Evolutionary conservation across 208 protist species (phyloP), one percentile per base, ranked within the genome.

Genomic region (Leishmania tropica): DNA sequence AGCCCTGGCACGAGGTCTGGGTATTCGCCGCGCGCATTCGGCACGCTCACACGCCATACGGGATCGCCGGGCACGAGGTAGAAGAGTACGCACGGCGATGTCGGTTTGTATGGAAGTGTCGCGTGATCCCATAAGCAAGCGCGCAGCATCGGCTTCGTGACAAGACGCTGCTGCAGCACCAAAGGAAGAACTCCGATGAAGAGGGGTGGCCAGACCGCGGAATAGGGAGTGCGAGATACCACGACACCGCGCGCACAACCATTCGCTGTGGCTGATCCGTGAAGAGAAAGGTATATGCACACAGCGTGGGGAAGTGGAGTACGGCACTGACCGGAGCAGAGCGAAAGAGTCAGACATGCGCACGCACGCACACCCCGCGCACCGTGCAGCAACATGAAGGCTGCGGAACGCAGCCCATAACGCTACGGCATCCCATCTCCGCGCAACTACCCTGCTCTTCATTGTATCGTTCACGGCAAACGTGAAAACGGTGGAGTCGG

Each of bases 11-110:
- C 87, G 17, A 97, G 83, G 17, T 90, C 56, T 0, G 78, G 79
- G 76, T 92, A 97, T 87, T 94, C 94, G 24, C 94, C 94, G 15
- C 94, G 89, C 19, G 89, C 85, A 64, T 97, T 96, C 45, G 92
- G 92, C 80, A 93, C 90, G 31, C 75, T 80, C 51, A 94, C 88
- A 13, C 92, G 92, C 81, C 84, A 89, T 28, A 96, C 89, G 0
- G 83, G 75, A 56, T 95, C 90, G 42, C 89, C 91, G 0, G 94
- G 94, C 21, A 97, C 84, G n/a, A 92, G 74, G 74, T 97, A 97
- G 75, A 94, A 93, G 48, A 97, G n/a, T 28, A 94, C 79, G 83
- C 94, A 96, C 45, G 92, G 91, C 19, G 79, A 73, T 2, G 45
- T 1, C 0, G 94, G 94, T 1, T 80, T 89, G 81, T 96, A 97